Percentiles rank a stretch among this genome's conserved stretches.
These are phyloP conservation scores for Wickerhamomyces ciferrii DNA, from an alignment of 805 yeast genomes.

Conservation along the genomic window DNA sequence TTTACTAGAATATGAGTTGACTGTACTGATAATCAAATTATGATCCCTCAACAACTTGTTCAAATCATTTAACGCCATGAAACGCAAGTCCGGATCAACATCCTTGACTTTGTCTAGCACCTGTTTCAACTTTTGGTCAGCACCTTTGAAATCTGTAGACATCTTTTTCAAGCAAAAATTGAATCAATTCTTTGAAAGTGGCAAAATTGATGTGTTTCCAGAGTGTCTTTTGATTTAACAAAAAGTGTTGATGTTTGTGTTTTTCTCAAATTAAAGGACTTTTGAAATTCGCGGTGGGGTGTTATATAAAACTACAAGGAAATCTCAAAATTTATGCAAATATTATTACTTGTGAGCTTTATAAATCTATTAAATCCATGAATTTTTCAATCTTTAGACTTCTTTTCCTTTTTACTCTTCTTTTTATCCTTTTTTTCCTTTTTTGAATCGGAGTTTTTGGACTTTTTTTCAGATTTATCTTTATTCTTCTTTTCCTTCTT, in stretches of 20 bases:
- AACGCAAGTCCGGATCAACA: slow-evolving; percentile 77
- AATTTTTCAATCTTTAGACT: background rate
- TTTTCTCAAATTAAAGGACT: no score
- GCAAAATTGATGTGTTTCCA: no score
- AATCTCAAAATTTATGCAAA: no score
- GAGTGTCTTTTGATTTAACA: no score
- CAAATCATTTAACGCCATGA: slow-evolving; percentile 80
- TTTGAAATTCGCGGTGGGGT: no score
- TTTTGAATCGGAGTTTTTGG: slow-evolving; percentile 1
- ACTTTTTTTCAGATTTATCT: slow-evolving; percentile 7
- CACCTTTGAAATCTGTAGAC: slow-evolving; percentile 24
- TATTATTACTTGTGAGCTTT: no score
- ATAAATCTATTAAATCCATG: no score
- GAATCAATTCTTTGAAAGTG: no score
- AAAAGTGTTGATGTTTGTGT: background rate
- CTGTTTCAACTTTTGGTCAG: slow-evolving; percentile 19
- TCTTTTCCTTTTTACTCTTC: slow-evolving; percentile 10
- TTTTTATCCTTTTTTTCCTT: slow-evolving; percentile 1
- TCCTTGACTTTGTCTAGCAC: slow-evolving; percentile 44
- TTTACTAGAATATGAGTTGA: slow-evolving; percentile 24
- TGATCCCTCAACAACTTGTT: slow-evolving; percentile 35
- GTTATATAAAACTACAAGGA: no score
- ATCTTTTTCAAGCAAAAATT: background rate
- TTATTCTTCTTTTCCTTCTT: background rate
- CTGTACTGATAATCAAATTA: slow-evolving; percentile 21